A percentile compares a stretch with the other conserved stretches of the same genome.
Evolutionary conservation across 176 grass and related monocot species (phyloP).

Genomic region (Oryza meridionalis): DNA sequence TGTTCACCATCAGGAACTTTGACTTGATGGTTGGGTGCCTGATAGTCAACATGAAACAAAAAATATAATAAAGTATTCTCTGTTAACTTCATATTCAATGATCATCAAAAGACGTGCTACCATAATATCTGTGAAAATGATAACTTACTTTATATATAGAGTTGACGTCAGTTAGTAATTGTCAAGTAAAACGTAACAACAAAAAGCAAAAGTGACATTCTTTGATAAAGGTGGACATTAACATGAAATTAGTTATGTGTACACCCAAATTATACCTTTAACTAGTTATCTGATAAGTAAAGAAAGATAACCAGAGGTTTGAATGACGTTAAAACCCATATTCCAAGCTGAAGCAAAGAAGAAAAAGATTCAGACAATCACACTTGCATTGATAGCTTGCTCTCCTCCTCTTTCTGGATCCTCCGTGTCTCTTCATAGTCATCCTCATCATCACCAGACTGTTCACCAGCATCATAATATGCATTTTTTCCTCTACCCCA

Average conservation of each 20-base stretch:
- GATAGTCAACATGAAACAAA: conserved; percentile 44
- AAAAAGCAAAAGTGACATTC: not conserved
- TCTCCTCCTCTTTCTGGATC: conserved; percentile 59
- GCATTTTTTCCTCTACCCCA: conserved; percentile 68
- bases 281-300: not conserved
- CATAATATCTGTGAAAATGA: not conserved
- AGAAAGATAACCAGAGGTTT: conserved; percentile 22
- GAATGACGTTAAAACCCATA: conserved; percentile 9
- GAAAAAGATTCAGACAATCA: conserved; percentile 34
- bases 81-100: conserved; percentile 7
- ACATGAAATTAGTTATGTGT: not conserved
- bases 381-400: conserved; percentile 76
- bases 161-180: not conserved
- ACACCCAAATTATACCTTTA: conserved; percentile 9
- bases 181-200: conserved; percentile 7
- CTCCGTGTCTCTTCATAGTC: conserved; percentile 53
- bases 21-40: conserved; percentile 31
- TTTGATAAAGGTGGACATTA: not conserved
- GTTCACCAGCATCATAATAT: conserved; percentile 68
- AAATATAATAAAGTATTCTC: not conserved
- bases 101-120: not conserved
- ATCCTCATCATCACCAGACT: conserved; percentile 64
- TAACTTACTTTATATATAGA: not conserved
- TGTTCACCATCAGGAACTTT: conserved; percentile 41
- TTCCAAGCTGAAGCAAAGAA: not conserved